Percentiles rank a stretch among this genome's conserved stretches.
Conservation (phyloP, 306 rosid genomes). For the Fagus sylvatica region DNA sequence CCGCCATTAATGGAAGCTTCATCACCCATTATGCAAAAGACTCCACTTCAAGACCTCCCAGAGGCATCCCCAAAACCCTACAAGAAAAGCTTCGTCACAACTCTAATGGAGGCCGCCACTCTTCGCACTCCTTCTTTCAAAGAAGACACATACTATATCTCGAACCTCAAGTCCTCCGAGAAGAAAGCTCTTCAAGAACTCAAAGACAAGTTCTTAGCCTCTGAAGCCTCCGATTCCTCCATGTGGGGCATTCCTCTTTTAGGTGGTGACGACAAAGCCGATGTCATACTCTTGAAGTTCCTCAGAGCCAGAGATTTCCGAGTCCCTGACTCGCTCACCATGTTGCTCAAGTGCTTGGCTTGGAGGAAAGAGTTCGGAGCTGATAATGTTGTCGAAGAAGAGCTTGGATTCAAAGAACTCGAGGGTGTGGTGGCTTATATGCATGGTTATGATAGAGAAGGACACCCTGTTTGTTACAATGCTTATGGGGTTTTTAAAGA, state of each 20-base stretch:
- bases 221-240: conserved; percentile 41
- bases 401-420: conserved; percentile 83
- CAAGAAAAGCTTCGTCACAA: conserved; percentile 69
- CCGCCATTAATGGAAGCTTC: conserved; percentile 56
- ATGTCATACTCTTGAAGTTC: conserved; percentile 83
- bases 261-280: conserved; percentile 64
- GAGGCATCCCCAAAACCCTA: conserved; percentile 60
- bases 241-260: conserved; percentile 81
- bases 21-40: conserved; percentile 31
- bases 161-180: conserved; percentile 71
- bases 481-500: conserved; percentile 84
- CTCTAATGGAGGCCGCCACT: conserved; percentile 65
- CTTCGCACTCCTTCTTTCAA: conserved; percentile 64
- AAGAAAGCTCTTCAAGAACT: conserved; percentile 75
- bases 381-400: conserved; percentile 66
- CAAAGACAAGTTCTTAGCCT: conserved; percentile 46
- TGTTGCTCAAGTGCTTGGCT: conserved; percentile 65
- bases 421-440: conserved; percentile 90
- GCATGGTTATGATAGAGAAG: conserved; percentile 79
- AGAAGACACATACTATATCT: conserved; percentile 72
- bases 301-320: conserved; percentile 90
- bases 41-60: conserved; percentile 45
- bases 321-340: conserved; percentile 59
- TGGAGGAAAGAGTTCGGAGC: conserved; percentile 84
- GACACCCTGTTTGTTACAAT: conserved; percentile 93